Evolutionary conservation across 345 rosid genomes (phyloP), one percentile per base, ranked within the genome.

Genomic region (Salix purpurea): DNA sequence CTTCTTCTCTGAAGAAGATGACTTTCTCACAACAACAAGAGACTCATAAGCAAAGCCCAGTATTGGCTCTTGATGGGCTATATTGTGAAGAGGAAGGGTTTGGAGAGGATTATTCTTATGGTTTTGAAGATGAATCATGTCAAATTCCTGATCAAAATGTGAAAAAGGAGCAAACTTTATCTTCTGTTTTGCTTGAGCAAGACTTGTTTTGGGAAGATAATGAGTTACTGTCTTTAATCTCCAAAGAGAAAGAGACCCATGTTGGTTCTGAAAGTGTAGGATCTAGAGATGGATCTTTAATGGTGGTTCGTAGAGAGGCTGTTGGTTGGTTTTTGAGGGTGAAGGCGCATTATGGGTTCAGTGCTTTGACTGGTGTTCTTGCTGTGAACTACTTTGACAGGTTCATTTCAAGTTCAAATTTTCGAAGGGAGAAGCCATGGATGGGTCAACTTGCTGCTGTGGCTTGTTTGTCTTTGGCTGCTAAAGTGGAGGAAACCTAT

Each of bases 301-400:
- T 80, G 73, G 76, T 83, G 48, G 85, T 84, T 80, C 88, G 97
- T 12, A 83, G 69, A 72, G 89, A 91, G 24, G 95, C 94, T 76
- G 67, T 94, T 32, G 92, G 86, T 58, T 94, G 97, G 97, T 67
- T 94, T 81, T 74, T 87, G 54, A 89, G 86, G 78, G 94, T 84
- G 7, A 91, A 85, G 65, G 88, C 89, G 76, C 89, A 81, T 68
- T 87, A 82, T 79, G 94, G 90, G 56, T 93, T 94, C 82, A 74
- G 78, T 83, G 88, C 93, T 56, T 82, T 86, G 87, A 93, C 95
- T 62, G 74, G 83, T 73, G 82, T 89, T 73, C 90, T 93, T 78
- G 97, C 99, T 76, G 89, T 93, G 67, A 91, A 91, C 78, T 94
- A 91, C 87, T 93, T 94, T 44, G 99, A 94, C 85, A 91, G 95